These are phyloP conservation scores for Trametes sp. DNA, from an alignment of 1,284 basidiomycete genomes.

Conservation along the genomic window DNA sequence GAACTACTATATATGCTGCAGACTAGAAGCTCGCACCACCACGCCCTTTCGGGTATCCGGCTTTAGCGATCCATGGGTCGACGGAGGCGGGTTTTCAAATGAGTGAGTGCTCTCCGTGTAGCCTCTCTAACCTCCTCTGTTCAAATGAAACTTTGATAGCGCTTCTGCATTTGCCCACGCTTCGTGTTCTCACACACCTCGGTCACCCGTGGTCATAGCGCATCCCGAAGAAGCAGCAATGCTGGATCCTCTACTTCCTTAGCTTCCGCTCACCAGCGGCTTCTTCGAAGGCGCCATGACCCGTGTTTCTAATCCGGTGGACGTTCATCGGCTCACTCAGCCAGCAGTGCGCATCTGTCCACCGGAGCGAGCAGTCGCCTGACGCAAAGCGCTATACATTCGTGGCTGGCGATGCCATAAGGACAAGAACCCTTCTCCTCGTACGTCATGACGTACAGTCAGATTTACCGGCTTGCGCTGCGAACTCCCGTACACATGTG, in stretches of 20 bases:
- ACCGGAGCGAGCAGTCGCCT: slow-evolving; percentile 1
- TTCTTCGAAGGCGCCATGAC: slow-evolving; percentile 9
- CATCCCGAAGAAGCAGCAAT: slow-evolving; percentile 7
- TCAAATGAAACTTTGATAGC: slow-evolving; percentile 30
- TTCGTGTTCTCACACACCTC: slow-evolving; percentile 26
- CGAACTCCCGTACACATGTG: slow-evolving; percentile 14
- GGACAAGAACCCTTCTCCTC: neutral
- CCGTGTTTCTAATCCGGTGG: neutral
- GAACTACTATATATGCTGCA: too few species aligned
- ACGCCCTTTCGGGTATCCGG: neutral
- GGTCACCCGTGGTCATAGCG: slow-evolving; percentile 23
- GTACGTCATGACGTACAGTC: slow-evolving; percentile 14
- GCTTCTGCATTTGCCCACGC: slow-evolving; percentile 21
- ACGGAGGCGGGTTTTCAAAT: slow-evolving; percentile 7
- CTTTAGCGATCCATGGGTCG: neutral
- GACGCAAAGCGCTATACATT: slow-evolving; percentile 12
- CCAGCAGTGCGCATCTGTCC: slow-evolving; percentile 9
- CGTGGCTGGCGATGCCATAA: slow-evolving; percentile 7
- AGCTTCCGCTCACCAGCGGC: slow-evolving; percentile 1
- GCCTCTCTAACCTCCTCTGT: slow-evolving; percentile 22
- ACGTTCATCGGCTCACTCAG: slow-evolving; percentile 12
- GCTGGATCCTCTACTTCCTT: slow-evolving; percentile 12
- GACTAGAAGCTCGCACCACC: slow-evolving; percentile 10
- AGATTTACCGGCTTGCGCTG: slow-evolving; percentile 7
- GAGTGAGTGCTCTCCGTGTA: slow-evolving; percentile 12